Evolutionary conservation across 2,329 filamentous ascomycete genomes (phyloP).

Genomic region (Penicillium sp.): DNA sequence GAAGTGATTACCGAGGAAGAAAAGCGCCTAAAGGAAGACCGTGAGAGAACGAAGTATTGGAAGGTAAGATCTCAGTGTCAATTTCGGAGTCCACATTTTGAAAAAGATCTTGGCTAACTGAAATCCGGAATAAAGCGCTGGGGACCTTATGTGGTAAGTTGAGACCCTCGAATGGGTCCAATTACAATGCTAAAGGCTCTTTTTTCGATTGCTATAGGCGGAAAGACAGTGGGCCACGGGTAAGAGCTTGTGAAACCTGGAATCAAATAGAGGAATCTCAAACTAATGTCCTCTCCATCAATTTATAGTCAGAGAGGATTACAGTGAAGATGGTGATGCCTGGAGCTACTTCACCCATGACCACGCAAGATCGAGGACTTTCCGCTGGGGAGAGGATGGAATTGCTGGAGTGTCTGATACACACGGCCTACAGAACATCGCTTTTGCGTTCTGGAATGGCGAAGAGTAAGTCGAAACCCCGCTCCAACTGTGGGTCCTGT

Average conservation of each 20-base stretch:
- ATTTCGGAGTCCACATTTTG: neutral
- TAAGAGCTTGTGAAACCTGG: constrained; percentile 30
- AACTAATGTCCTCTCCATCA: constrained; percentile 30
- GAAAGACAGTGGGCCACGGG: constrained; percentile 96
- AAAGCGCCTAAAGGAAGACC: constrained; percentile 82
- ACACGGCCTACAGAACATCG: constrained; percentile 87
- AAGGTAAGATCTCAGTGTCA: constrained; percentile 60
- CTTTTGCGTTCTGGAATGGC: constrained; percentile 97
- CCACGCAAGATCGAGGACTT: constrained; percentile 81
- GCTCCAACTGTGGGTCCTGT: neutral
- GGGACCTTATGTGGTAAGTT: constrained; percentile 72
- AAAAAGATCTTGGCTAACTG: neutral
- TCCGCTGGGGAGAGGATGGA: constrained; percentile 94
- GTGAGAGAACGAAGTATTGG: constrained; percentile 84
- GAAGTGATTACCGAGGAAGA: constrained; percentile 89
- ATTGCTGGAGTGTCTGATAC: constrained; percentile 95
- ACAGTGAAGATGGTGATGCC: constrained; percentile 83
- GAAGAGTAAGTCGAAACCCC: constrained; percentile 66
- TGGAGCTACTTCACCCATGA: constrained; percentile 98
- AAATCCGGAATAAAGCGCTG: constrained; percentile 49
- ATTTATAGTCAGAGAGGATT: constrained; percentile 77
- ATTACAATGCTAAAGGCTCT: neutral
- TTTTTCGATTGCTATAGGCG: constrained; percentile 41
- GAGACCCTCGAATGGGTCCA: neutral
- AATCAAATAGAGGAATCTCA: neutral